Evolutionary conservation across 768 basidiomycete genomes (phyloP).

Genomic region (Gelatoporia subvermispora): DNA sequence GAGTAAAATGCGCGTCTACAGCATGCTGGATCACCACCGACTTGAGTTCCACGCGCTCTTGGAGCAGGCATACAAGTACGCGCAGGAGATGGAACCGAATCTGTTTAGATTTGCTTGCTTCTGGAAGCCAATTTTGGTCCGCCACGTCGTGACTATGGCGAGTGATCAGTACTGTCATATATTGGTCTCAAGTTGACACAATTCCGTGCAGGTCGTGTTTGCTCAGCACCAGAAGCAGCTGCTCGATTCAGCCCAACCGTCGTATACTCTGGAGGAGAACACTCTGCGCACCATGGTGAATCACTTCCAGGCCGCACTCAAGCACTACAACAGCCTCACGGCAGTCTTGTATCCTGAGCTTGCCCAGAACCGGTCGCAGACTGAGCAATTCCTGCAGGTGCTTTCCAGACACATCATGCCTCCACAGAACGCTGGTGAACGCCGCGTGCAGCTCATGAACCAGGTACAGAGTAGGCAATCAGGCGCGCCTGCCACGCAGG

Average conservation of each 20-base stretch:
- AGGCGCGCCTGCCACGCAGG: too few species aligned
- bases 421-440: background rate
- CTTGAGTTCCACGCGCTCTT: slow-evolving; percentile 46
- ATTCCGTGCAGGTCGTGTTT: slow-evolving; percentile 17
- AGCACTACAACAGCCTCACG: slow-evolving; percentile 29
- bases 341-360: slow-evolving; percentile 5
- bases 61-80: slow-evolving; percentile 42
- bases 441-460: too few species aligned
- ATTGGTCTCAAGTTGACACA: background rate
- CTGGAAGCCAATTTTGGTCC: slow-evolving; percentile 43
- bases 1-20: slow-evolving; percentile 28
- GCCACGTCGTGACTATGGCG: slow-evolving; percentile 51
- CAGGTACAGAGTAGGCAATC: too few species aligned
- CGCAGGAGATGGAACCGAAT: slow-evolving; percentile 45
- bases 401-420: background rate
- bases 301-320: slow-evolving; percentile 39
- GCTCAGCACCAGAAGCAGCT: slow-evolving; percentile 35
- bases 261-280: slow-evolving; percentile 29
- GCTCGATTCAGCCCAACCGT: slow-evolving; percentile 18
- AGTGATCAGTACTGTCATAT: slow-evolving; percentile 21
- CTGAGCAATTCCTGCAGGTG: background rate
- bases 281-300: slow-evolving; percentile 30
- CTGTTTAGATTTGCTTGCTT: slow-evolving; percentile 44
- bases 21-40: slow-evolving; percentile 50
- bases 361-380: too few species aligned